Base-by-base conservation (phyloP, 768 basidiomycete species). In the Hirschioporus abietinus region DNA sequence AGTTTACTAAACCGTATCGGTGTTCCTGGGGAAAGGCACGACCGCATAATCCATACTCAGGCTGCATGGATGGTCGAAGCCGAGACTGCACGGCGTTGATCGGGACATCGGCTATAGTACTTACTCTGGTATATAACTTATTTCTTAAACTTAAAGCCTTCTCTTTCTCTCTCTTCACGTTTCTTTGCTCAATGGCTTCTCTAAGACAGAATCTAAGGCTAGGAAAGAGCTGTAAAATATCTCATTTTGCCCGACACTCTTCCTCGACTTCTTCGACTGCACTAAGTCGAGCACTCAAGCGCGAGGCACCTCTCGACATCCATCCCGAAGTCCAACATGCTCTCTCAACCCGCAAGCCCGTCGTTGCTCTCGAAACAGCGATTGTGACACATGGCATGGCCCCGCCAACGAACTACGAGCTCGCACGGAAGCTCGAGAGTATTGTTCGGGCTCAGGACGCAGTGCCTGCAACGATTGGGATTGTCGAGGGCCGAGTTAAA, bases 361-460 rank as follows among this genome's bases (percentile, higher is more conserved):
- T 98, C 60, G 94, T 98, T 12, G 95, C 96, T 15, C 85, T 99
- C 12, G 96, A 99, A 75, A 93, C 91, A 1, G 89, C 96, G 0
- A 85, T 99, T 64, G 88, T 97, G 67, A 95, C 95, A 1, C 94
- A 98, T 80, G 96, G 95, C 23, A 87, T 96, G 79, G 93, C 94
- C 0, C 87, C 87, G 70, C 95, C 95, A 0, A 81, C 82, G 42
- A 96, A 94, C 72, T 74, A 90, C 7, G 80, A 88, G 27, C 88
- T 91, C 25, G 88, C 93, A 0, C 78, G 79, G 35, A 87, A 88
- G 7, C 81, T 96, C 23, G 93, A 95, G 75, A 74, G 72, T 7
- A 88, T 91, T 63, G 88, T 96, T 34, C 83, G 94, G 67, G 82
- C 83, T 1, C 85, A 86, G 35, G 90, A 91, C 3, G 86, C 89